Evolutionary conservation across 441 rosid species (phyloP).

Genomic region (Eruca vesicaria): DNA sequence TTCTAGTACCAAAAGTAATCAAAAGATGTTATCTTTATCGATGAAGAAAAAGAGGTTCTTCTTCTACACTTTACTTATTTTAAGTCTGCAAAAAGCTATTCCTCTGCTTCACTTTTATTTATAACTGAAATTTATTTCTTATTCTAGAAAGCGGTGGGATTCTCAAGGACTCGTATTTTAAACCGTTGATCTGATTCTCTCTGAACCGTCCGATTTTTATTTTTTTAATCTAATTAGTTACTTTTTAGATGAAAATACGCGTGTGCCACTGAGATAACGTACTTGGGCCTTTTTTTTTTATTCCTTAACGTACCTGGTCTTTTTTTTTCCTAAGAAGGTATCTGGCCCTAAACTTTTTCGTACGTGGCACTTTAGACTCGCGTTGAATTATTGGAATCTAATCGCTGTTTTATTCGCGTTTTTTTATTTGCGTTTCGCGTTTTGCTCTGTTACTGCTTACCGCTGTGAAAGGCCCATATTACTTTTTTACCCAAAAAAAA

Average conservation of each 20-base stretch:
- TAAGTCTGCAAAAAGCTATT: background rate
- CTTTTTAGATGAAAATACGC: background rate
- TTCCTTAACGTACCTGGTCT: background rate
- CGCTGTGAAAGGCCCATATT: too few species aligned
- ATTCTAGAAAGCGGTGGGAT: conserved; percentile 8
- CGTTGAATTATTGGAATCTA: background rate
- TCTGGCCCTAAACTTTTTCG: background rate
- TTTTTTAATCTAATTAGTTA: background rate
- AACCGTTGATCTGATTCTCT: background rate
- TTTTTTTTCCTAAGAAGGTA: background rate
- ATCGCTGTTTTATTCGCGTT: background rate
- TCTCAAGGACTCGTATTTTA: background rate
- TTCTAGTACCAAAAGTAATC: background rate
- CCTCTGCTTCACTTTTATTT: background rate
- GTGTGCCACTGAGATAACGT: background rate
- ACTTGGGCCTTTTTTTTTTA: background rate
- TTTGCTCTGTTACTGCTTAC: too few species aligned
- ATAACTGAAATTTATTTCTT: background rate
- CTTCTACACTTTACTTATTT: background rate
- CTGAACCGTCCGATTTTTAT: background rate
- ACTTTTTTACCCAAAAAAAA: too few species aligned
- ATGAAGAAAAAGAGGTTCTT: background rate
- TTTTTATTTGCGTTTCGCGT: too few species aligned
- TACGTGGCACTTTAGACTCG: background rate
- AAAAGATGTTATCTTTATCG: background rate